Evolutionary conservation across 2,329 filamentous ascomycete genomes (phyloP).

Genomic region (Penicillium oxalicum): DNA sequence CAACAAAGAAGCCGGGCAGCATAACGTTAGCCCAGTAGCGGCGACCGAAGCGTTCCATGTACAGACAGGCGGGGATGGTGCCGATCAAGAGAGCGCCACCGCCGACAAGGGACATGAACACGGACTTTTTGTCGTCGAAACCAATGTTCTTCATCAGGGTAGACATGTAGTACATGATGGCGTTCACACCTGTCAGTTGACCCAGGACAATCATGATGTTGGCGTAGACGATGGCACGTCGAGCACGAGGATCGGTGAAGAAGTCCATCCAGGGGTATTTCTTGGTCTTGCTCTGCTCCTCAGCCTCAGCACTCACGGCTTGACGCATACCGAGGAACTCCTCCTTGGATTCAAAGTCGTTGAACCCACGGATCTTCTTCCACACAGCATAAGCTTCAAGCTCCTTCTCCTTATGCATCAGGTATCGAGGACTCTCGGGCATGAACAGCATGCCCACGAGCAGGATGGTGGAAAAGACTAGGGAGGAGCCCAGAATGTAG

Average conservation of each 20-base stretch:
- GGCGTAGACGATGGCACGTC: slow-evolving; percentile 60
- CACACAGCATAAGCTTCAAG: slow-evolving; percentile 62
- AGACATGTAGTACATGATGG: slow-evolving; percentile 67
- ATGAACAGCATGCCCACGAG: slow-evolving; percentile 63
- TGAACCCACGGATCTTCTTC: slow-evolving; percentile 63
- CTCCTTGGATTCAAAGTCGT: slow-evolving; percentile 53
- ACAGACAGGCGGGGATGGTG: slow-evolving; percentile 61
- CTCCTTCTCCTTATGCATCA: slow-evolving; percentile 60
- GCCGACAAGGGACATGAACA: slow-evolving; percentile 71
- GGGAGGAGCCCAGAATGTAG: slow-evolving; percentile 66
- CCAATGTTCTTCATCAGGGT: slow-evolving; percentile 63
- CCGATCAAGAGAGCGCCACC: slow-evolving; percentile 62
- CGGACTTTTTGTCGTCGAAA: slow-evolving; percentile 56
- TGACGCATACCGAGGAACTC: slow-evolving; percentile 69
- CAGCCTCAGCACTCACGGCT: slow-evolving; percentile 54
- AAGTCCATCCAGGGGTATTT: slow-evolving; percentile 67
- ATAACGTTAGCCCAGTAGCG: slow-evolving; percentile 68
- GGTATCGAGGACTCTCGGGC: slow-evolving; percentile 62
- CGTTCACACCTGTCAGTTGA: slow-evolving; percentile 65
- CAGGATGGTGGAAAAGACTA: slow-evolving; percentile 63
- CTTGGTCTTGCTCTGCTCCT: slow-evolving; percentile 48
- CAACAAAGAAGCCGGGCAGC: slow-evolving; percentile 66
- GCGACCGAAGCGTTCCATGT: slow-evolving; percentile 67
- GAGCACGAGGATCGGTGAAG: slow-evolving; percentile 63
- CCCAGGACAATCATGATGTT: slow-evolving; percentile 66